A percentile compares a stretch with the other conserved stretches of the same genome.
Conservation (phyloP, 495 filamentous ascomycete species). For the Penicillium cinerascens region DNA sequence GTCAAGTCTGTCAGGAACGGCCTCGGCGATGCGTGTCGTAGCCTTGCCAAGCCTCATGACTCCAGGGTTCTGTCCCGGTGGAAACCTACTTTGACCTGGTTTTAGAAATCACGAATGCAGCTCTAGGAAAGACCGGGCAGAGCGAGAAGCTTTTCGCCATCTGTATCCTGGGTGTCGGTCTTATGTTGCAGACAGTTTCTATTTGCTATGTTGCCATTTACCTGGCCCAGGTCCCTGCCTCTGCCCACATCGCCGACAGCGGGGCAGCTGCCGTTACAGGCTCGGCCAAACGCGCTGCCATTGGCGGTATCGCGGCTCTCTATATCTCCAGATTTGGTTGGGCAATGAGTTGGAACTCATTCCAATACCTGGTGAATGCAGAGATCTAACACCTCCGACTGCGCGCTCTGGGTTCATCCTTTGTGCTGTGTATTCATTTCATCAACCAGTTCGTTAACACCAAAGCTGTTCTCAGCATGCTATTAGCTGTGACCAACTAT, state of each 20-base stretch:
- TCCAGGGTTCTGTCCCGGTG: no score
- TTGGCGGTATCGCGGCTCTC: conserved; percentile 53
- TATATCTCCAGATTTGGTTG: conserved; percentile 57
- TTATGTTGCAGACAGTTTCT: conserved; percentile 49
- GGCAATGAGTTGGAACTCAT: conserved; percentile 64
- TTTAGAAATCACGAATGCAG: conserved; percentile 4
- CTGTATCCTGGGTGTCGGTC: conserved; percentile 62
- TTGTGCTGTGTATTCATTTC: conserved; percentile 50
- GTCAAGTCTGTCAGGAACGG: no score
- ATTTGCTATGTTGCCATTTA: conserved; percentile 62
- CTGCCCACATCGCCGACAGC: background rate
- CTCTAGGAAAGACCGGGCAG: conserved; percentile 56
- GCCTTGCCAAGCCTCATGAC: no score
- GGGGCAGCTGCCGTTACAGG: no score
- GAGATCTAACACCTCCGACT: conserved; percentile 59
- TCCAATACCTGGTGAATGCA: conserved; percentile 65
- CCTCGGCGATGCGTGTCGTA: no score
- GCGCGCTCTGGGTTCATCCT: conserved; percentile 18
- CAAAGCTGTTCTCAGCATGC: conserved; percentile 50
- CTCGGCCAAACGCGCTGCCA: conserved; percentile 20
- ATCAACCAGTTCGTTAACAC: conserved; percentile 60
- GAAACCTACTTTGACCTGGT: no score
- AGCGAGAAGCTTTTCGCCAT: conserved; percentile 58
- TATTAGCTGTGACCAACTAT: conserved; percentile 31
- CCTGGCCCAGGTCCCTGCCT: conserved; percentile 39